A percentile compares a stretch with the other conserved stretches of the same genome.
Conservation (phyloP, 75 land plant genomes). For the Cryptomeria japonica region DNA sequence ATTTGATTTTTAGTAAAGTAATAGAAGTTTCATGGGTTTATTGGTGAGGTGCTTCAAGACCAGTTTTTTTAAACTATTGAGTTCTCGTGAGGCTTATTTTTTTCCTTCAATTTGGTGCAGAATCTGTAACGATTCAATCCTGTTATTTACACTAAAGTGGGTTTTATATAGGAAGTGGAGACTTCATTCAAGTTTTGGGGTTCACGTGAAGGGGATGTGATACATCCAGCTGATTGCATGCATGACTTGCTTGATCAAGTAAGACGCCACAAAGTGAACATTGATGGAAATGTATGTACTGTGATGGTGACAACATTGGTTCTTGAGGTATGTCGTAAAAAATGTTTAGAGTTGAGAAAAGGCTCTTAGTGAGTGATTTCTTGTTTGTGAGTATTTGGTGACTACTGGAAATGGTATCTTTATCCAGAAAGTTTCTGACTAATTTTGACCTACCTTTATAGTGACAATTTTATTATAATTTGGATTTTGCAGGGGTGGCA, state of each 20-base stretch:
- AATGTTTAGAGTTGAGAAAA: not conserved
- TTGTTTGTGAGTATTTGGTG: not conserved
- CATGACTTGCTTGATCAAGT: slow-evolving; percentile 91
- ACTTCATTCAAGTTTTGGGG: slow-evolving; percentile 73
- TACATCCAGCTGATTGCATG: slow-evolving; percentile 92
- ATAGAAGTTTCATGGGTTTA: not conserved
- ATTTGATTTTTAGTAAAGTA: not conserved
- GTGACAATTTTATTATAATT: not conserved
- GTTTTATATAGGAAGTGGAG: slow-evolving; percentile 62
- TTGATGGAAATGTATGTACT: slow-evolving; percentile 93
- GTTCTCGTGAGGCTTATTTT: not conserved
- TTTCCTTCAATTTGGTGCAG: not conserved
- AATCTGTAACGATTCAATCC: not conserved
- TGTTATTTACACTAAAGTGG: not conserved
- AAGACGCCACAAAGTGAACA: slow-evolving; percentile 85
- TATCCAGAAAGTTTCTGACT: not conserved
- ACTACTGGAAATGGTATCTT: not conserved
- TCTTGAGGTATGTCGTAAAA: slow-evolving; percentile 68
- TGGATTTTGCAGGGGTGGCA: slow-evolving; percentile 71
- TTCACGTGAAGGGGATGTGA: slow-evolving; percentile 62
- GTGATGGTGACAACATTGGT: slow-evolving; percentile 95
- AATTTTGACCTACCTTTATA: not conserved
- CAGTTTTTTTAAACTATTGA: not conserved
- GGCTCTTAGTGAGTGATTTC: not conserved
- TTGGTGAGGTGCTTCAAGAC: not conserved